These are phyloP conservation scores for Orbilia quercus DNA, from an alignment of 2,329 filamentous ascomycete genomes.

Conservation along the genomic window DNA sequence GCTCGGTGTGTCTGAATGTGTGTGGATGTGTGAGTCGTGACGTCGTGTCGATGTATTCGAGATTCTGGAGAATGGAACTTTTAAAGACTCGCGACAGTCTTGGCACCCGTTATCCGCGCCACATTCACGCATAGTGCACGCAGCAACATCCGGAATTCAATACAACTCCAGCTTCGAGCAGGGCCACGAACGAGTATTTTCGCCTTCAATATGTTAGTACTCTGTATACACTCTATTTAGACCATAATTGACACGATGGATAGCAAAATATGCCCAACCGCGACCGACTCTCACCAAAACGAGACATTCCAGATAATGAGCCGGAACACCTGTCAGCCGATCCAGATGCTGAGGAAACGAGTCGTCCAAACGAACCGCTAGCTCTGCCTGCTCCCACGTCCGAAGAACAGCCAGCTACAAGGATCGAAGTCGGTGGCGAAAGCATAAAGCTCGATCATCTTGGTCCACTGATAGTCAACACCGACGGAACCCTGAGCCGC, in stretches of 20 bases:
- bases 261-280: constrained; percentile 33
- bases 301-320: constrained; percentile 32
- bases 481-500: constrained; percentile 76
- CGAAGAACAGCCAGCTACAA: constrained; percentile 28
- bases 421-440: constrained; percentile 40
- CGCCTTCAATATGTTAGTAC: not conserved
- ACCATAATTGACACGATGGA: not conserved
- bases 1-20: not conserved
- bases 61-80: constrained; percentile 27
- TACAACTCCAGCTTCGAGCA: too few relatives aligned
- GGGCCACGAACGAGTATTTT: not conserved
- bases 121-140: not conserved
- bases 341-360: constrained; percentile 6
- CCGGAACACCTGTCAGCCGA: not conserved
- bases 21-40: constrained; percentile 10
- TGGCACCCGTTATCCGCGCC: constrained; percentile 8
- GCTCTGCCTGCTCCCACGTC: constrained; percentile 38
- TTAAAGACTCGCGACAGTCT: constrained; percentile 20
- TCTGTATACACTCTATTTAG: not conserved
- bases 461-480: constrained; percentile 79
- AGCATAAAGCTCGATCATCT: constrained; percentile 71
- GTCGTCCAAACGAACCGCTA: constrained; percentile 13
- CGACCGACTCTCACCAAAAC: constrained; percentile 36
- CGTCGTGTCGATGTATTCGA: constrained; percentile 32
- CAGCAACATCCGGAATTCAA: too few relatives aligned